Evolutionary conservation across 257 asterid genomes (phyloP).

Genomic region (Solanum chilense): DNA sequence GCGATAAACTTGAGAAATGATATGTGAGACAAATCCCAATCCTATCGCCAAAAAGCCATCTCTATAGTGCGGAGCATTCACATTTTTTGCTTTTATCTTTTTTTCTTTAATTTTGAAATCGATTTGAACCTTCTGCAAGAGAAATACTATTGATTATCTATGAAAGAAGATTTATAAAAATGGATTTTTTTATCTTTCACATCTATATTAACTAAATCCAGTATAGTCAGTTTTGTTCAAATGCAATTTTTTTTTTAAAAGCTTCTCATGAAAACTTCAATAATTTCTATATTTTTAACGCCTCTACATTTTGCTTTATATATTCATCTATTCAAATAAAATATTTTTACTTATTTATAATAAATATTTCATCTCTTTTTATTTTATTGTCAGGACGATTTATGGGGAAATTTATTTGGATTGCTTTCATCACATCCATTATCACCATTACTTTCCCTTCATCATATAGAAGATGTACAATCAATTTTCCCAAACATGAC

Average conservation of each 20-base stretch:
- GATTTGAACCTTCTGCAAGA: no score
- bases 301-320: background rate
- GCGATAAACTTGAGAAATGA: background rate
- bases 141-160: no score
- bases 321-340: background rate
- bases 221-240: background rate
- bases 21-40: background rate
- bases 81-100: no score
- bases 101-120: no score
- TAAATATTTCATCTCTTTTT: background rate
- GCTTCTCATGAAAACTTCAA: background rate
- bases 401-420: conserved; percentile 69
- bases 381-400: conserved; percentile 34
- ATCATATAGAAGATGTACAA: conserved; percentile 66
- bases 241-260: no score
- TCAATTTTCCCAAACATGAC: conserved; percentile 65
- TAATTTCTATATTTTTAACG: no score
- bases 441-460: conserved; percentile 54
- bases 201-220: background rate
- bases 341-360: background rate
- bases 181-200: no score
- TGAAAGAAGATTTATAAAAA: no score
- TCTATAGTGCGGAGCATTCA: background rate
- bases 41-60: background rate
- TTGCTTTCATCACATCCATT: conserved; percentile 68